Evolutionary conservation across 2,329 filamentous ascomycete species (phyloP).

Genomic region (Cladosporium sp.): DNA sequence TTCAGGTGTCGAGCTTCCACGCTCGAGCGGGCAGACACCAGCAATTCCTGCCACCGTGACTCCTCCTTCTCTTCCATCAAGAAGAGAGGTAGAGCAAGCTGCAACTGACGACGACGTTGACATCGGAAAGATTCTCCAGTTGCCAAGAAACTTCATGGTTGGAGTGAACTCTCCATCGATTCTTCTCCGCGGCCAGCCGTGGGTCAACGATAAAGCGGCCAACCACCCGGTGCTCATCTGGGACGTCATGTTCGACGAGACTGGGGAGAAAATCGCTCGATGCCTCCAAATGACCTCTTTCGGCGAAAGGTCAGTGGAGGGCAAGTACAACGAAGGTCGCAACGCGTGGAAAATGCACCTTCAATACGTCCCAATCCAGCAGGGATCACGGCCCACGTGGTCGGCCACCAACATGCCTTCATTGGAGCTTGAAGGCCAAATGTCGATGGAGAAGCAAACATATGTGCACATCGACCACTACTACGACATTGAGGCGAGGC

Average conservation of each 20-base stretch:
- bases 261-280: background rate
- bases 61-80: no score
- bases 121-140: background rate
- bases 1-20: no score
- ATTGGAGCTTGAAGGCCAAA: background rate
- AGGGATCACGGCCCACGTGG: background rate
- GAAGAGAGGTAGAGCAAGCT: no score
- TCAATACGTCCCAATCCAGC: slow-evolving; percentile 2
- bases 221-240: background rate
- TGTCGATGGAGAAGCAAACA: slow-evolving; percentile 7
- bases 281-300: slow-evolving; percentile 12
- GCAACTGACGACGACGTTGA: background rate
- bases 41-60: no score
- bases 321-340: slow-evolving; percentile 1
- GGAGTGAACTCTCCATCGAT: background rate
- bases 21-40: no score
- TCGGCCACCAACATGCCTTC: background rate
- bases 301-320: background rate
- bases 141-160: background rate
- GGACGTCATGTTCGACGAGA: background rate
- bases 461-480: slow-evolving; percentile 16
- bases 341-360: background rate
- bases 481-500: slow-evolving; percentile 14
- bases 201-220: background rate
- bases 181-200: background rate